phyloP scores from a whole-genome alignment of 2,329 filamentous ascomycete genomes.

The Penicillium freii region DNA sequence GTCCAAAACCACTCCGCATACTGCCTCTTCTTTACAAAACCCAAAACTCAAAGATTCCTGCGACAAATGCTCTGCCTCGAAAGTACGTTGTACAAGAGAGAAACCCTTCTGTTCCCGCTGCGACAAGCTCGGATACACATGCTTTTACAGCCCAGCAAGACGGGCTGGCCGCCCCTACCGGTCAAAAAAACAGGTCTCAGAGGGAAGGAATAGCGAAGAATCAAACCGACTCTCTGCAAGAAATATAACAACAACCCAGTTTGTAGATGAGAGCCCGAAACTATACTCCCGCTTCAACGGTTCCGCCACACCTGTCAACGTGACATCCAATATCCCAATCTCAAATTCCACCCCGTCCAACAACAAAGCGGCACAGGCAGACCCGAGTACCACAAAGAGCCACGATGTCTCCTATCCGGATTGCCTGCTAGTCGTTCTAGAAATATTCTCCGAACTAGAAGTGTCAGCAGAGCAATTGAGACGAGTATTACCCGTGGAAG shows the following conservation, averaged over 20 bases:
- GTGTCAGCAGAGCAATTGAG: neutral
- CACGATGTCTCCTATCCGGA: neutral
- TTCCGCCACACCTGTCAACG: neutral
- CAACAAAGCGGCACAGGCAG: neutral
- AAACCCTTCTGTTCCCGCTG: slow-evolving; percentile 20
- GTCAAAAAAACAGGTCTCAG: neutral
- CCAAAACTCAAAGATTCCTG: slow-evolving; percentile 10
- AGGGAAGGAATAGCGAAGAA: neutral
- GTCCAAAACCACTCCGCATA: neutral
- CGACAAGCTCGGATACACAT: slow-evolving; percentile 20
- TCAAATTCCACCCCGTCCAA: neutral
- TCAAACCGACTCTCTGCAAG: neutral
- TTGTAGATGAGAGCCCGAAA: neutral
- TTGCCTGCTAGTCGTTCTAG: neutral
- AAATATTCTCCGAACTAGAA: slow-evolving; percentile 4
- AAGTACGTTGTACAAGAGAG: slow-evolving; percentile 19
- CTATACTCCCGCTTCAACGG: neutral
- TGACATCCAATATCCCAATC: neutral
- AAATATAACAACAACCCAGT: neutral
- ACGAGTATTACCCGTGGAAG: neutral
- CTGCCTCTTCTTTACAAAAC: neutral
- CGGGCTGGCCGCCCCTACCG: slow-evolving; percentile 17
- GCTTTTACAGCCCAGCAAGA: slow-evolving; percentile 26
- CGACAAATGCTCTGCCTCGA: slow-evolving; percentile 19
- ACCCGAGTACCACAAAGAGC: neutral